A percentile compares a stretch with the other conserved stretches of the same genome.
These are phyloP conservation scores for Daedalea quercina DNA, from an alignment of 768 basidiomycete species.

Conservation along the genomic window DNA sequence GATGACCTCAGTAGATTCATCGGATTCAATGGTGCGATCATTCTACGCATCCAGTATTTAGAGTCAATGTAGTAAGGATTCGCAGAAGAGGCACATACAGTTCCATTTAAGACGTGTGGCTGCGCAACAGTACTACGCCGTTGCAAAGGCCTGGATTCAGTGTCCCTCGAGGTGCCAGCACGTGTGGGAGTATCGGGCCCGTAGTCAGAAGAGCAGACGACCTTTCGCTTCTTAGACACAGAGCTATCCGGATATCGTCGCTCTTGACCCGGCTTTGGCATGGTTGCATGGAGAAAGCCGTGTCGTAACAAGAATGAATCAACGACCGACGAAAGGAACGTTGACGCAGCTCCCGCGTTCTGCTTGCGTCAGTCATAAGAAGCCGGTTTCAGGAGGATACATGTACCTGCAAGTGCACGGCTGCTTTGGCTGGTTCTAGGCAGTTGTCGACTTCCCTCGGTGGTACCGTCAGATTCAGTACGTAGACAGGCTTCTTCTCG, in stretches of 20 bases:
- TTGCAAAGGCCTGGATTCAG: no score
- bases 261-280: background rate
- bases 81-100: no score
- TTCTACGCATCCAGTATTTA: no score
- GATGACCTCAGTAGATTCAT: slow-evolving; percentile 19
- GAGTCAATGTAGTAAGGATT: no score
- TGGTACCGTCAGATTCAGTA: slow-evolving; percentile 69
- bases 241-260: background rate
- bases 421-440: slow-evolving; percentile 70
- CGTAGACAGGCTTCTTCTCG: slow-evolving; percentile 78
- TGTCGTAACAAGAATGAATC: slow-evolving; percentile 59
- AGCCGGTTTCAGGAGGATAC: background rate
- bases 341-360: slow-evolving; percentile 50
- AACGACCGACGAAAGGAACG: slow-evolving; percentile 53
- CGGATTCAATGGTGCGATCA: background rate
- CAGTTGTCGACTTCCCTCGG: slow-evolving; percentile 66
- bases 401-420: slow-evolving; percentile 62
- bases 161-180: background rate
- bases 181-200: no score
- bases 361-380: slow-evolving; percentile 22
- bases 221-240: slow-evolving; percentile 35
- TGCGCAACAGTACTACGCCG: no score
- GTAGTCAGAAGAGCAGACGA: background rate
- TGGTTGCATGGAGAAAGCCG: slow-evolving; percentile 36
- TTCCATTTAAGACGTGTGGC: no score